Conservation (phyloP, 768 basidiomycete genomes). For the Termitomyces sp. region DNA sequence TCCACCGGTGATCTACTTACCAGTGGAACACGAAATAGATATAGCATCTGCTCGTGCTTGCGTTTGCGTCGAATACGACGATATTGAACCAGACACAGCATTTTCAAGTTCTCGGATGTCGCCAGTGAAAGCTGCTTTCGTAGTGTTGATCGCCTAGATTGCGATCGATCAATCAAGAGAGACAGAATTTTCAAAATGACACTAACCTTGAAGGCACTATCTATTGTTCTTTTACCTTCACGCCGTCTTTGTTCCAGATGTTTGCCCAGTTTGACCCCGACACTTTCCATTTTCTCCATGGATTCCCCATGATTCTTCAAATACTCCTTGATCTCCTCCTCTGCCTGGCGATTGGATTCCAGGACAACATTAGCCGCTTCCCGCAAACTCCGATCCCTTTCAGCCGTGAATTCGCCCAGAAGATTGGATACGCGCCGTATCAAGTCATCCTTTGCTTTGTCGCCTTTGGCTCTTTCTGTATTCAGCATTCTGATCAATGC, state of each 20-base stretch:
- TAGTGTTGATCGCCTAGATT: conserved; percentile 38
- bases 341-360: conserved; percentile 52
- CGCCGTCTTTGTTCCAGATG: conserved; percentile 42
- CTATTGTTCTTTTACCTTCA: conserved; percentile 53
- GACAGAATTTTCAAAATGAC: background rate
- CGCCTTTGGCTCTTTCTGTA: conserved; percentile 62
- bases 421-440: conserved; percentile 72
- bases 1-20: conserved; percentile 26
- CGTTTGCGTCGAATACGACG: conserved; percentile 49
- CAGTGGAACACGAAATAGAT: conserved; percentile 39
- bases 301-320: conserved; percentile 45
- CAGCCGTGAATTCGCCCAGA: conserved; percentile 65
- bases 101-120: conserved; percentile 43
- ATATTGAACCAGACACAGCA: conserved; percentile 42
- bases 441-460: conserved; percentile 68
- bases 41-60: conserved; percentile 46
- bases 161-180: conserved; percentile 1
- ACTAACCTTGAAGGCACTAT: conserved; percentile 58
- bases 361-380: conserved; percentile 53
- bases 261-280: conserved; percentile 38
- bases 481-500: conserved; percentile 58
- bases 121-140: conserved; percentile 37
- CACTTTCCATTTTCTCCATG: conserved; percentile 36
- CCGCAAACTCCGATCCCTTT: conserved; percentile 64
- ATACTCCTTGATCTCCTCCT: conserved; percentile 47